Evolutionary conservation across 2,329 filamentous ascomycete genomes (phyloP).

Genomic region (Atkinsonella texensis): DNA sequence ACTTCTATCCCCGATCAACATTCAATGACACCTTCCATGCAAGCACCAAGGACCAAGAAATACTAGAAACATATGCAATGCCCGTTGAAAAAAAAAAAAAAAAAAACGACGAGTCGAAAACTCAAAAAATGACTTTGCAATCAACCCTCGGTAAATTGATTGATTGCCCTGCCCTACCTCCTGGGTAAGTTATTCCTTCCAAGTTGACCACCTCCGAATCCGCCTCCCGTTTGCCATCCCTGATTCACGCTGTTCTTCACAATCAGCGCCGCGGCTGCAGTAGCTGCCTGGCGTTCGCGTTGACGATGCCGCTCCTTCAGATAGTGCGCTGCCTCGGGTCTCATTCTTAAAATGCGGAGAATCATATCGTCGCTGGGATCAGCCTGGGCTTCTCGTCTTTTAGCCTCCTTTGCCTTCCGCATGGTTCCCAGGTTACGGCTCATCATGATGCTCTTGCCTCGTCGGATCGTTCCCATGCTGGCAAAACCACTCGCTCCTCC

Average conservation of each 20-base stretch:
- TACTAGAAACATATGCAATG: background rate
- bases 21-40: background rate
- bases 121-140: no score
- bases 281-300: conserved; percentile 83
- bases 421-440: conserved; percentile 91
- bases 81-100: background rate
- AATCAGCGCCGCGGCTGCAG: conserved; percentile 85
- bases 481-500: conserved; percentile 35
- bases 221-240: conserved; percentile 36
- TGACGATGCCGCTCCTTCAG: conserved; percentile 84
- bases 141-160: no score
- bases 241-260: conserved; percentile 75
- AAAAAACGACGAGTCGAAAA: no score
- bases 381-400: conserved; percentile 86
- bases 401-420: conserved; percentile 91
- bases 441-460: conserved; percentile 79
- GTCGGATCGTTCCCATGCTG: conserved; percentile 55
- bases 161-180: conserved; percentile 20
- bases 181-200: conserved; percentile 34
- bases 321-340: conserved; percentile 78
- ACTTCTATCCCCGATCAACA: background rate
- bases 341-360: conserved; percentile 84
- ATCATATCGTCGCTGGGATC: conserved; percentile 99
- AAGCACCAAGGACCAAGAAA: background rate
- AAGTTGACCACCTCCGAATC: conserved; percentile 26